A percentile compares a stretch with the other conserved stretches of the same genome.
These are phyloP conservation scores for Bruguiera sexangula DNA, from an alignment of 345 rosid genomes.

Conservation along the genomic window DNA sequence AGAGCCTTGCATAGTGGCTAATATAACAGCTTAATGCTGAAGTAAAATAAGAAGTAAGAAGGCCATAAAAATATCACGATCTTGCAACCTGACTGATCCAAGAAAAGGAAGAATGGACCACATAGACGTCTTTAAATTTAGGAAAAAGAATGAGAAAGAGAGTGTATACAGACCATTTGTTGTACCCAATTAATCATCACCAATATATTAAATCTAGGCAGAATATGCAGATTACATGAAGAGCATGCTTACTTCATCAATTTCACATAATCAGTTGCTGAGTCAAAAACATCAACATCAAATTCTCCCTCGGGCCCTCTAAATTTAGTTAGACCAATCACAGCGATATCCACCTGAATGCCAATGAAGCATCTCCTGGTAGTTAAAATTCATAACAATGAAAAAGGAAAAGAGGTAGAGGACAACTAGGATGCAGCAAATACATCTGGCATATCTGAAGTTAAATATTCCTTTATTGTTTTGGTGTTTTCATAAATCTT, in stretches of 20 bases:
- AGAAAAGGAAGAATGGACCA: too few relatives aligned
- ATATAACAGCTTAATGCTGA: too few relatives aligned
- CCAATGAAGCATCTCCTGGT: not conserved
- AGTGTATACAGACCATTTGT: not conserved
- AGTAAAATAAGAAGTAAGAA: too few relatives aligned
- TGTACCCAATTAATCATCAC: not conserved
- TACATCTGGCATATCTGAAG: constrained; percentile 79
- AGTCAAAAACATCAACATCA: constrained; percentile 94
- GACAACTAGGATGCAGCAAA: constrained; percentile 12
- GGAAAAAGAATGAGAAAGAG: not conserved
- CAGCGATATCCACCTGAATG: constrained; percentile 71
- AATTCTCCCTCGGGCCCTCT: constrained; percentile 80
- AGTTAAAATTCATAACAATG: not conserved
- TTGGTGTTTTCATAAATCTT: constrained; percentile 94
- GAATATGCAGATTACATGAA: constrained; percentile 7
- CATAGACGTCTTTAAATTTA: too few relatives aligned
- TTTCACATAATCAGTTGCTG: constrained; percentile 83
- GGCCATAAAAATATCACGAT: too few relatives aligned
- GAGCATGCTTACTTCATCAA: constrained; percentile 74
- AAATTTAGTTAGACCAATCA: constrained; percentile 63
- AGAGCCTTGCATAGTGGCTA: too few relatives aligned
- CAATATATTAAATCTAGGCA: not conserved
- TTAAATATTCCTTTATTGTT: constrained; percentile 78
- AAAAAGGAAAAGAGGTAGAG: not conserved
- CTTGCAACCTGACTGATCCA: too few relatives aligned